Evolutionary conservation across 2,329 filamentous ascomycete genomes (phyloP).

Genomic region (Aspergillus aculeatinus): DNA sequence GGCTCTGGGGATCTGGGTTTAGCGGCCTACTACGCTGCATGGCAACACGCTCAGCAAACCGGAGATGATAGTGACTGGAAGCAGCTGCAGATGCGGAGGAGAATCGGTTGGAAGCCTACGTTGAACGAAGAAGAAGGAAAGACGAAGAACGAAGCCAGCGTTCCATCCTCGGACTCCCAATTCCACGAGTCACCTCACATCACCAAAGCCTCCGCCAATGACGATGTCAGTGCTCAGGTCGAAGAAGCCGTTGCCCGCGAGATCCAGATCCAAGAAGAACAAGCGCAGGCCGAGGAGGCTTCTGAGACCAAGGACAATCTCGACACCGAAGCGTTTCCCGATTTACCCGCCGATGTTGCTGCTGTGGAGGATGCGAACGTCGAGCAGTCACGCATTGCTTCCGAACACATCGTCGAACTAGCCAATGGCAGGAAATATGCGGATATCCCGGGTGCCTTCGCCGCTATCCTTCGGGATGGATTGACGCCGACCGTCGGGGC

Average conservation of each 20-base stretch:
- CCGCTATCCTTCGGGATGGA: conserved; percentile 80
- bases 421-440: conserved; percentile 71
- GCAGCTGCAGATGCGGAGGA: conserved; percentile 84
- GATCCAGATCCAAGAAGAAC: conserved; percentile 61
- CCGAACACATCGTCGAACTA: conserved; percentile 74
- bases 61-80: conserved; percentile 80
- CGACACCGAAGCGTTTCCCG: conserved; percentile 28
- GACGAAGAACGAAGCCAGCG: conserved; percentile 24
- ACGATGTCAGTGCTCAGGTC: conserved; percentile 67
- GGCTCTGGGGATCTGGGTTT: conserved; percentile 63
- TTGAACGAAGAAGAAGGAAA: conserved; percentile 42
- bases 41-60: conserved; percentile 72
- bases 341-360: conserved; percentile 34
- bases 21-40: conserved; percentile 88
- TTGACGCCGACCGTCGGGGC: conserved; percentile 76
- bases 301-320: conserved; percentile 28
- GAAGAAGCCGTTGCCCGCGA: conserved; percentile 82
- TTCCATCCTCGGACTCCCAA: conserved; percentile 51
- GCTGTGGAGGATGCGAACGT: conserved; percentile 51
- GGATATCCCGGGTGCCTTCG: conserved; percentile 87
- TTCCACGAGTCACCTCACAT: conserved; percentile 62
- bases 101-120: conserved; percentile 79
- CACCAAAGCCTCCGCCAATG: conserved; percentile 52
- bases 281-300: conserved; percentile 44
- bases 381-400: conserved; percentile 68